Base-by-base conservation (phyloP, 2,329 filamentous ascomycete species). In the Cladosporium oxysporum region DNA sequence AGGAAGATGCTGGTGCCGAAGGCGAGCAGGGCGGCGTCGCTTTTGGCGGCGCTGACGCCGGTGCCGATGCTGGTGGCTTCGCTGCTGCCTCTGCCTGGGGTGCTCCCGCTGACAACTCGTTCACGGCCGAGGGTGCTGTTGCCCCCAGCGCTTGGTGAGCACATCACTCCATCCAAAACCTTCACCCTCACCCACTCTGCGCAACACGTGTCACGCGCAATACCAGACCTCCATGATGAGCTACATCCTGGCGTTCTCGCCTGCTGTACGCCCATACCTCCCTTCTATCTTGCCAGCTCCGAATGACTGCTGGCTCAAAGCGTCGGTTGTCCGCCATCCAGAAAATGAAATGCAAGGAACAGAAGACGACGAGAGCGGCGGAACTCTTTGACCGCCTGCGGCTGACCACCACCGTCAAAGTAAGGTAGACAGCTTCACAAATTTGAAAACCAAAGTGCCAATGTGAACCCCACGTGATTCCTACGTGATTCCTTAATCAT, bases 1-100 rank as follows among this genome's bases (percentile, higher is more conserved):
- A 83, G 49, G 69, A 60, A 33, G 67, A 44, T 61, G 68, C 59
- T 53, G 69, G 35, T 31, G n/a, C n/a, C 23, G 8, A 29, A 26
- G 57, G 57, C 18, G 57, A 23, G 26, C 35, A 67, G 18, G 71
- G 64, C 65, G 69, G 66, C 66, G 59, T 18, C 18, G 35, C 35
- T 21, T 23, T 23, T n/a, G 57, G 35, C n/a, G 33, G 33, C 33
- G 14, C 33, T 37, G 44, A 29, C 4, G n/a, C 59, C 10, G 29
- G 16, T 37, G 47, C 31, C 16, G 58, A 61, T 50, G 69, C 66
- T 66, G 71, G 67, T 49, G 66, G 64, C 26, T 44, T 50, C 60
- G 31, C 58, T 37, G 65, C 60, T 50, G 66, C 41, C 37, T 65
- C 61, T 65, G 70, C 59, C 31, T 73, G 70, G 69, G 71, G 69